A percentile compares a stretch with the other conserved stretches of the same genome.
Evolutionary conservation across 2,329 filamentous ascomycete genomes (phyloP).

Genomic region (Cephalotrichum gorgonifer): DNA sequence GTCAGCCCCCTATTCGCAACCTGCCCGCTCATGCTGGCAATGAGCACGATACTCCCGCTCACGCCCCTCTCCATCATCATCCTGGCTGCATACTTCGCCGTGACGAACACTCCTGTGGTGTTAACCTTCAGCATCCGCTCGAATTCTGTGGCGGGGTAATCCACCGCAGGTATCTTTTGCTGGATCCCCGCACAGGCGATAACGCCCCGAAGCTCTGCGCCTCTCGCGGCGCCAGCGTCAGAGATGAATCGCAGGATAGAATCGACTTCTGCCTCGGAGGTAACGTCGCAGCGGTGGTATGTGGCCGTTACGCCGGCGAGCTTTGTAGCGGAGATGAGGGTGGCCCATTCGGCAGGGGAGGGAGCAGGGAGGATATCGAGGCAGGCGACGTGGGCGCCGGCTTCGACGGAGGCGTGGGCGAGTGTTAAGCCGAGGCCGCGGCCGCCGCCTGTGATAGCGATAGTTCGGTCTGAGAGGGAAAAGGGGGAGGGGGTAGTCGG

Average conservation of each 20-base stretch:
- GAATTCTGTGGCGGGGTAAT: conserved; percentile 46
- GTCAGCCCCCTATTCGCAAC: conserved; percentile 47
- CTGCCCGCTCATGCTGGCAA: conserved; percentile 37
- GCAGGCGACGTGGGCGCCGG: conserved; percentile 36
- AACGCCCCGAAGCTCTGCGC: conserved; percentile 24
- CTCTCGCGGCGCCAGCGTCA: conserved; percentile 23
- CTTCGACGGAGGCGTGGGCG: conserved; percentile 35
- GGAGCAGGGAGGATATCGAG: conserved; percentile 31
- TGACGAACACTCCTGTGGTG: conserved; percentile 59
- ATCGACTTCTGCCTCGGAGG: conserved; percentile 28
- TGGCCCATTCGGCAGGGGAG: conserved; percentile 26
- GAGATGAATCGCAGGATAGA: too few relatives aligned
- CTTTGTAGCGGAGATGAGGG: conserved; percentile 28
- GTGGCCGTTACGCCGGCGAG: conserved; percentile 21
- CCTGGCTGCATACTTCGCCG: conserved; percentile 58
- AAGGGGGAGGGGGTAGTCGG: too few relatives aligned
- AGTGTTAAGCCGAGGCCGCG: conserved; percentile 40
- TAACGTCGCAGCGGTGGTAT: conserved; percentile 35
- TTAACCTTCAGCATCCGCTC: conserved; percentile 61
- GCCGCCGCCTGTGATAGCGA: conserved; percentile 39
- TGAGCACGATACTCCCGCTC: conserved; percentile 37
- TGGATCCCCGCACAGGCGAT: conserved; percentile 40
- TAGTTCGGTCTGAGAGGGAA: conserved; percentile 31
- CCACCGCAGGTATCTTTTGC: conserved; percentile 29
- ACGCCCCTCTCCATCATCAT: conserved; percentile 33